These are phyloP conservation scores for Ambrosia hybrid DNA, from an alignment of 140 eudicot species.

Conservation along the genomic window DNA sequence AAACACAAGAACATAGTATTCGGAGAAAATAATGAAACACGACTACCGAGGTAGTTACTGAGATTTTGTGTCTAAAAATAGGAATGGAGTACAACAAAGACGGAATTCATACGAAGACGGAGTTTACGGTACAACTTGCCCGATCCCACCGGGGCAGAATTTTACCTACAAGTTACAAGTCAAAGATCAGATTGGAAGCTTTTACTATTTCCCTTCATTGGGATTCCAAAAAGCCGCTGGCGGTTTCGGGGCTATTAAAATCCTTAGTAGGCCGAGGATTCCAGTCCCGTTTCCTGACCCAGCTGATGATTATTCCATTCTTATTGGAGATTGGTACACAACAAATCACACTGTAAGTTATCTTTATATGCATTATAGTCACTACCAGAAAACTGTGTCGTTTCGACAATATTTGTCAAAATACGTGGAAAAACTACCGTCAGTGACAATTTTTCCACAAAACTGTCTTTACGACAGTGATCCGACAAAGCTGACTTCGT, in stretches of 20 bases:
- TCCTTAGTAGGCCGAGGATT: constrained; percentile 66
- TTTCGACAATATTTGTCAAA: no score
- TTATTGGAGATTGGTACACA: constrained; percentile 91
- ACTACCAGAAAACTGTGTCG: not conserved
- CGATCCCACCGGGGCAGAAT: constrained; percentile 86
- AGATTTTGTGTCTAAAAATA: constrained; percentile 18
- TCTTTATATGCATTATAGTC: constrained; percentile 25
- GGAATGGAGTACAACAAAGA: constrained; percentile 92
- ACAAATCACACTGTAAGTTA: constrained; percentile 64
- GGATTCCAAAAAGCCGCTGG: constrained; percentile 94
- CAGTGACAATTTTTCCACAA: not conserved
- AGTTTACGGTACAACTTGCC: constrained; percentile 84
- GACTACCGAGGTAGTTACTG: no score
- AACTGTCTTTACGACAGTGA: not conserved
- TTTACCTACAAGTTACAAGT: constrained; percentile 76
- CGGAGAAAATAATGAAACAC: constrained; percentile 4
- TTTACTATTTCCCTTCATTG: constrained; percentile 75
- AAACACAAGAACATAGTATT: constrained; percentile 1
- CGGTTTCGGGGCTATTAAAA: constrained; percentile 79
- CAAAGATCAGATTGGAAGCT: constrained; percentile 95
- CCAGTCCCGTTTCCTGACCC: constrained; percentile 86
- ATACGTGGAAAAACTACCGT: not conserved
- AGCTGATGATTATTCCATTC: constrained; percentile 64
- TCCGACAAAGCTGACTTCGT: no score
- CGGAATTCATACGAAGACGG: constrained; percentile 88